Evolutionary conservation across 176 grass and related monocot species (phyloP), one percentile per base, ranked within the genome.

Genomic region (Oryza glumipatula): DNA sequence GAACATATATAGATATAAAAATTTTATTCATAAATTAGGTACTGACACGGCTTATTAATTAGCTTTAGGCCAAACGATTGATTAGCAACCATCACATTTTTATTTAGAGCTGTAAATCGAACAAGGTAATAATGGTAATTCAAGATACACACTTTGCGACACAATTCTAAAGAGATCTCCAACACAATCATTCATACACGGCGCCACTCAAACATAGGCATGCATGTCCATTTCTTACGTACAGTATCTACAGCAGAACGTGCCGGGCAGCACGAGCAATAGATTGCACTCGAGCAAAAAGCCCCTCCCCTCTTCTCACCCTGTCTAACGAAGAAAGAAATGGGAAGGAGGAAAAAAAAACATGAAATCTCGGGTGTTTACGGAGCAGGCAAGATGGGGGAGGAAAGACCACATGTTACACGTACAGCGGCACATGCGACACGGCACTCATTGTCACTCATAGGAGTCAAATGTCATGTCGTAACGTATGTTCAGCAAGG

Each of bases 221-320:
- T 0, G 16, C 23, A 2, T 6, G 76, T 76, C 64, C 19, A 60
- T 82, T 76, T 14, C 30, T 76, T 61, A 9, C 86, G 43, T 44
- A 83, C 52, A 14, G 73, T 26, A 33, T 15, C 67, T 72, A 3
- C 35, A 6, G n/a, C 16, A 43, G 8, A 33, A 43, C 33, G 26
- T 11, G 87, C 69, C 19, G 76, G 68, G 47, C 69, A 76, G 58
- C 87, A 75, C 17, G 48, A 54, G 82, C 82, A 70, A 80, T 89
- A 68, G 76, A 80, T 80, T 82, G 76, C 82, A 69, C 81, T 84
- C 65, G 10, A 84, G 69, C 79, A 35, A 80, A 41, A 80, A n/a
- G 51, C 49, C 46, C n/a, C 7, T 0, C 44, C 76, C 49, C 46
- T 32, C 7, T 0, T 60, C 76, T 14, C 6, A 16, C 19, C 52